A percentile compares a stretch with the other conserved stretches of the same genome.
Conservation (phyloP, 148 eudicot genomes). For the Amaranthus palmeri region DNA sequence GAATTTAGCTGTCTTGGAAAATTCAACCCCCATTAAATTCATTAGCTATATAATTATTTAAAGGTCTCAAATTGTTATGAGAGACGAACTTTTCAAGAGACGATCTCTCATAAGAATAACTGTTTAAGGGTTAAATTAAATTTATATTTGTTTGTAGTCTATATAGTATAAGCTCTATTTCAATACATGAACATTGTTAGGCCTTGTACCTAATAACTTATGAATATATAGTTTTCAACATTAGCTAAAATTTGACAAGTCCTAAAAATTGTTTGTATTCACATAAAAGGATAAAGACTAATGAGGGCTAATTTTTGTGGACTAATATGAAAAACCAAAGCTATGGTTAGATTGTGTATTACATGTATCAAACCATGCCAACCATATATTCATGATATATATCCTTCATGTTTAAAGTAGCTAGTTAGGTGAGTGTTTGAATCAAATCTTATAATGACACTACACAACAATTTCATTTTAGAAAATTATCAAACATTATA, state of each 20-base stretch:
- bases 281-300: conserved; percentile 17
- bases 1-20: too few species aligned
- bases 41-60: too few species aligned
- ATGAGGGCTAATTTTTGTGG: conserved; percentile 11
- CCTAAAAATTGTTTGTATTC: not conserved
- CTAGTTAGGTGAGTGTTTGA: conserved; percentile 12
- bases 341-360: conserved; percentile 8
- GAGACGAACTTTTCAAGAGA: too few species aligned
- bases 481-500: not conserved
- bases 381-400: conserved; percentile 2
- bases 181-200: not conserved
- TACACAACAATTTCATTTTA: not conserved
- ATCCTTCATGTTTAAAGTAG: not conserved
- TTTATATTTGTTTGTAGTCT: too few species aligned
- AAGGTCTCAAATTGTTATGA: too few species aligned
- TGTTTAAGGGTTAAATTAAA: too few species aligned
- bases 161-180: not conserved
- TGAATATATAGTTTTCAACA: not conserved
- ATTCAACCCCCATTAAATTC: too few species aligned
- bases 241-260: conserved; percentile 16
- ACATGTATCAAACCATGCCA: not conserved
- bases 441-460: not conserved
- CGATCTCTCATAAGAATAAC: too few species aligned
- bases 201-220: not conserved
- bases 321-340: conserved; percentile 3